phyloP scores from a whole-genome alignment of 2,329 filamentous ascomycete genomes.

The Lecanicillium sp. region DNA sequence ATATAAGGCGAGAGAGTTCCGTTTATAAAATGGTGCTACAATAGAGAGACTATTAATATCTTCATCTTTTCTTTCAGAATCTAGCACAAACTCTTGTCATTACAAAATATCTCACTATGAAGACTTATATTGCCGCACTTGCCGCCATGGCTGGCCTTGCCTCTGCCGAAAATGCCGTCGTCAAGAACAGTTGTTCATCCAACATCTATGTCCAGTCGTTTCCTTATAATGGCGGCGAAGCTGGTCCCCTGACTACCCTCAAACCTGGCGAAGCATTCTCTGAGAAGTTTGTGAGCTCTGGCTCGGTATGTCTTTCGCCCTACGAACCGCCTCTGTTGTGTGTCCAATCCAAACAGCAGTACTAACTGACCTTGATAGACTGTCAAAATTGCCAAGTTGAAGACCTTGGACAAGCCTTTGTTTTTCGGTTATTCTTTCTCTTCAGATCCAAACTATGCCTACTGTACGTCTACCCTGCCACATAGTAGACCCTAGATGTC shows the following conservation, averaged over 20 bases:
- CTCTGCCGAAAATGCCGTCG: slow-evolving; percentile 26
- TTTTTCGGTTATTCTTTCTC: slow-evolving; percentile 35
- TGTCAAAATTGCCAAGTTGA: slow-evolving; percentile 31
- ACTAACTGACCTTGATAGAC: slow-evolving; percentile 20
- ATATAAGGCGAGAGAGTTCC: too few relatives aligned
- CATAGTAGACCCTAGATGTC: too few relatives aligned
- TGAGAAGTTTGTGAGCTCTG: slow-evolving; percentile 25
- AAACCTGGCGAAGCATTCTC: slow-evolving; percentile 24
- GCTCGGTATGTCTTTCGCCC: slow-evolving; percentile 23
- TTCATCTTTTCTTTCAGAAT: too few relatives aligned
- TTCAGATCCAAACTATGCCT: slow-evolving; percentile 26
- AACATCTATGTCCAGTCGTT: slow-evolving; percentile 30
- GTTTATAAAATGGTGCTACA: too few relatives aligned
- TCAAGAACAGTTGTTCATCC: slow-evolving; percentile 26
- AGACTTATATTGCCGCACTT: slow-evolving; percentile 17
- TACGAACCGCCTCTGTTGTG: neutral
- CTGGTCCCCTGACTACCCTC: slow-evolving; percentile 25
- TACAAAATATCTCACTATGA: slow-evolving; percentile 18
- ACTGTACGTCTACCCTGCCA: too few relatives aligned
- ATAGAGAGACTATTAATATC: too few relatives aligned
- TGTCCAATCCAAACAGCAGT: neutral
- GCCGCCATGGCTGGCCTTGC: slow-evolving; percentile 24
- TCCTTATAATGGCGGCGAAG: slow-evolving; percentile 22
- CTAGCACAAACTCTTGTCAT: too few relatives aligned
- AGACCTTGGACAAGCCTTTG: slow-evolving; percentile 26